These are phyloP conservation scores for Populus hybrid DNA, from an alignment of 441 rosid species.

Conservation along the genomic window DNA sequence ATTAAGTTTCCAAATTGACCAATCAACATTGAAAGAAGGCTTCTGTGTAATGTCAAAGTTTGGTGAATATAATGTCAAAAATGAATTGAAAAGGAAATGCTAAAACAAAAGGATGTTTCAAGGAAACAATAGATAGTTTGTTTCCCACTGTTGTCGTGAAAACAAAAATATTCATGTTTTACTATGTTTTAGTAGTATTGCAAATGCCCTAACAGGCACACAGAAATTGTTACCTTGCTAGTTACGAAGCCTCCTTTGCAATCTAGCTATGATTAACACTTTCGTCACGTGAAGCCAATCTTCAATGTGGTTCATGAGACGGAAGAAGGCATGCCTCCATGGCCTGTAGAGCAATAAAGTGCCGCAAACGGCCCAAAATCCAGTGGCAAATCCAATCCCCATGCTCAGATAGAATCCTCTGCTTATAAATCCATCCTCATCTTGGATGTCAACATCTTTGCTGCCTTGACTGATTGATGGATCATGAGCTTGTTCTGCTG, in stretches of 20 bases:
- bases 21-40: no score
- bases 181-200: no score
- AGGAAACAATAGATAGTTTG: no score
- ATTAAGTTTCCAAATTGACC: no score
- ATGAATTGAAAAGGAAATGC: no score
- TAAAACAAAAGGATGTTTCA: no score
- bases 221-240: background rate
- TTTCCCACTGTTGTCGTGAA: no score
- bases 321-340: conserved; percentile 13
- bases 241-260: background rate
- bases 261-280: background rate
- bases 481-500: background rate
- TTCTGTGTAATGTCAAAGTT: no score
- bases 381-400: conserved; percentile 12
- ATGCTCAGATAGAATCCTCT: conserved; percentile 5
- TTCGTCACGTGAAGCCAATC: background rate
- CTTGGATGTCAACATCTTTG: background rate
- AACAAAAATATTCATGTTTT: no score
- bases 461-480: background rate
- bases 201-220: no score
- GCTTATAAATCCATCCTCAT: background rate
- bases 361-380: conserved; percentile 5
- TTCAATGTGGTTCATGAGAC: background rate
- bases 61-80: no score
- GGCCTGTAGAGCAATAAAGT: conserved; percentile 1